Evolutionary conservation across 371 early-diverging fungal genomes (phyloP), one percentile per base, ranked within the genome.

Genomic region (Rhizomucor miehei): DNA sequence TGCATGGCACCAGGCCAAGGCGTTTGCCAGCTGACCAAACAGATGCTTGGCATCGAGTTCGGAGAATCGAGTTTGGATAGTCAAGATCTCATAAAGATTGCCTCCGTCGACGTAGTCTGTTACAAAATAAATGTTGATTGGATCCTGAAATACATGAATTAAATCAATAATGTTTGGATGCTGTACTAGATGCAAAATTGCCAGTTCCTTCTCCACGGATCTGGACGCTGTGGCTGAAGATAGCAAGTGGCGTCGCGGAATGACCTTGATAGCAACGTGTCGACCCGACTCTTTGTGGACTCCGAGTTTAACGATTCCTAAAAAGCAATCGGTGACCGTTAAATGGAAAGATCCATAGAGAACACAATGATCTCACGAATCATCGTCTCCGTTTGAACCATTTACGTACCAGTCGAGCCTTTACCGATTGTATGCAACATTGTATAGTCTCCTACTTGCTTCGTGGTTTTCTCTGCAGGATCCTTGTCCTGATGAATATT

Each of bases 11-110:
- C 89, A 98, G 39, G 93, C 90, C 36, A 99, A 72, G 1, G 93
- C 99, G 36, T 79, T 86, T 35, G 94, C 83, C 43, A 99, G 90
- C 72, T 99, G 98, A 60, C 87, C 85, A 66, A 98, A 98, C 50
- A 94, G 91, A 13, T 61, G 62, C 51, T 89, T 82, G 3, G 96
- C 96, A 56, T 94, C 93, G 11, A 55, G 60, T 59, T 99, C 99
- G 3, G 60, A 46, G 20, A 70, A 19, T 29, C 45, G 47, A 35
- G 64, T 51, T 49, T 51, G 49, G 23, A 51, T 58, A n/a, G 54
- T 58, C n/a, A 75, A 51, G 13, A 59, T 38, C 43, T 69, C 53
- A 49, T 65, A 72, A 0, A 75, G 55, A 43, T 75, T 73, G 0
- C 76, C 76, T 44, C 76, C 76, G 44, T 67, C 61, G 14, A 64